Base-by-base conservation (phyloP, 768 basidiomycete genomes). In the Rhodotorula taiwanensis region DNA sequence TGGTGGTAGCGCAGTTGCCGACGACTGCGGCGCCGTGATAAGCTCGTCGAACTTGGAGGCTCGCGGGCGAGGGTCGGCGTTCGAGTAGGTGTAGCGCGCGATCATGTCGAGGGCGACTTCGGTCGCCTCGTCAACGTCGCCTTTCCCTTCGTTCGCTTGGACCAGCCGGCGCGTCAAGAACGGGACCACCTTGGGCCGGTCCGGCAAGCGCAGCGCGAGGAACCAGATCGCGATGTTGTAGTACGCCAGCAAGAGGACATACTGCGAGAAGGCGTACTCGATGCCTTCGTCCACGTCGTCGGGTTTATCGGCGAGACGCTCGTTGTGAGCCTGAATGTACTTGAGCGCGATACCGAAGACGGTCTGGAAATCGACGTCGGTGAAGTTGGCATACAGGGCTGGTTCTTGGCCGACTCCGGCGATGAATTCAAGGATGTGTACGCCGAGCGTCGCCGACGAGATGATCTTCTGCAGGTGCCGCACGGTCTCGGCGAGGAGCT, bases 21-120 rank as follows among this genome's bases (percentile, higher is more conserved):
- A n/a, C 10, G 58, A 49, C 68, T 71, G 41, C 59, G 82, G 83
- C 81, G 86, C 85, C 49, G 49, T 31, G 54, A 94, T 80, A 55
- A 92, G 83, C 41, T 92, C 87, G 65, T 81, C 83, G 58, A 97
- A 80, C 54, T 86, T 79, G 1, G 89, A 89, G 36, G 80, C 81
- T 2, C 90, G 83, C 4, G 94, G 90, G 21, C 88, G 83, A 2
- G 94, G 93, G 73, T 95, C 92, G 21, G 91, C 90, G 71, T 87
- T 91, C 20, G 86, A 90, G 71, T 93, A 97, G 0, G 94, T 87
- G 74, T 95, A 95, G 23, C 95, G 81, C 15, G 90, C 87, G 23
- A 99, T 80, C 91, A 93, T 98, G 75, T 99, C 95, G 73, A 98
- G 93, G 76, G 90, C 94, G 41, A 98, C 94, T 73, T 97, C 90